Evolutionary conservation across 345 rosid species (phyloP).

Genomic region (Gossypioides kirkii): DNA sequence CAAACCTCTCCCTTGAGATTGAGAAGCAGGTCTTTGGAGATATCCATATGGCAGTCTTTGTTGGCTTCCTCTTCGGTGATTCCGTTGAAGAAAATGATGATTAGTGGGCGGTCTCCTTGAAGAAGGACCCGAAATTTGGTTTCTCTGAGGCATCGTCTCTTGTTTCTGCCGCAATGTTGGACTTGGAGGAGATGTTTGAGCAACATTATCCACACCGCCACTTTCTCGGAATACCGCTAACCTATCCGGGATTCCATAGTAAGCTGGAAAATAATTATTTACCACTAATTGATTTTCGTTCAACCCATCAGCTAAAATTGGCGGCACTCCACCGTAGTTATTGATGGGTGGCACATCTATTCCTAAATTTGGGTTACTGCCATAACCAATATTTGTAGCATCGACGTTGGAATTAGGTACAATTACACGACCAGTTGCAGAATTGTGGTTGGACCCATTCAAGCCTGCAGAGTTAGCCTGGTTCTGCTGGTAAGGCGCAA

Average conservation of each 20-base stretch:
- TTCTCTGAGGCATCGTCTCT: neutral
- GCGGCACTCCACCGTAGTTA: neutral
- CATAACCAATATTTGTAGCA: neutral
- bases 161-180: neutral
- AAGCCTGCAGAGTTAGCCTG: neutral
- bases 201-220: neutral
- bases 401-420: neutral
- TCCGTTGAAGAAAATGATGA: neutral
- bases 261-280: neutral
- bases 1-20: slow-evolving; percentile 2
- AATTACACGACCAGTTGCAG: neutral
- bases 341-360: neutral
- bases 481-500: neutral
- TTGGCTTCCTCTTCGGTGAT: neutral
- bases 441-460: neutral
- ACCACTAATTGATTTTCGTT: neutral
- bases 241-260: neutral
- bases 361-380: neutral
- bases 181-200: neutral
- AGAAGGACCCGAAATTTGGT: neutral
- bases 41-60: neutral
- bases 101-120: neutral
- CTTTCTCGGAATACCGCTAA: neutral
- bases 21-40: neutral
- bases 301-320: neutral